phyloP scores from a whole-genome alignment of 2,329 filamentous ascomycete genomes.

The Fusarium caatingaense region DNA sequence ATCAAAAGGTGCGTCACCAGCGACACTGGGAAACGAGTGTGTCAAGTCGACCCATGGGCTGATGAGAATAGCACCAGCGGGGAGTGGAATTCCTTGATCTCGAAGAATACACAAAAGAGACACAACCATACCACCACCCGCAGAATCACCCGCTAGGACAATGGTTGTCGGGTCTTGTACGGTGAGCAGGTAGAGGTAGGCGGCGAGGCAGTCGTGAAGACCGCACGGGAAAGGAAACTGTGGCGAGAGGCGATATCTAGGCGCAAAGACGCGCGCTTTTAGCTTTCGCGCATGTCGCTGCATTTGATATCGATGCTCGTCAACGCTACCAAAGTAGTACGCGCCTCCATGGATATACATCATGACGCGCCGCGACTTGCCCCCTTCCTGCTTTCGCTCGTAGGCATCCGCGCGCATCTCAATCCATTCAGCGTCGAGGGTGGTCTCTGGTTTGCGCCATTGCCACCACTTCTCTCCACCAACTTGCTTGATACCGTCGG shows the following conservation, averaged over 20 bases:
- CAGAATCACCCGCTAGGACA: slow-evolving; percentile 90
- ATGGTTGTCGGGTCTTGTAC: slow-evolving; percentile 84
- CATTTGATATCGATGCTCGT: slow-evolving; percentile 98
- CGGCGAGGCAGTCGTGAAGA: slow-evolving; percentile 87
- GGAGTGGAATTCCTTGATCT: slow-evolving; percentile 84
- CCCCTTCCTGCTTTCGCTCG: slow-evolving; percentile 71
- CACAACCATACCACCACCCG: slow-evolving; percentile 90
- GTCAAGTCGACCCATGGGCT: slow-evolving; percentile 97
- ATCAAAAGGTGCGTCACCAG: slow-evolving; percentile 76
- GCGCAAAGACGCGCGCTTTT: slow-evolving; percentile 88
- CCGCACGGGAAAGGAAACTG: slow-evolving; percentile 97
- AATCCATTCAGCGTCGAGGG: slow-evolving; percentile 90
- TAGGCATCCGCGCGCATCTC: slow-evolving; percentile 86
- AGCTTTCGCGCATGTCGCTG: slow-evolving; percentile 95
- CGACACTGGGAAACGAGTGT: slow-evolving; percentile 94
- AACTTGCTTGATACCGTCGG: slow-evolving; percentile 77
- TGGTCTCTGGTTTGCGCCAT: slow-evolving; percentile 76
- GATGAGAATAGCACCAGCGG: slow-evolving; percentile 89
- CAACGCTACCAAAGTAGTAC: slow-evolving; percentile 95
- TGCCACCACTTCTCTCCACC: slow-evolving; percentile 92
- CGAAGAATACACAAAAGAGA: slow-evolving; percentile 82
- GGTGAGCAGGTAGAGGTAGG: slow-evolving; percentile 85
- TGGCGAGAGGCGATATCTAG: slow-evolving; percentile 86
- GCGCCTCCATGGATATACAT: slow-evolving; percentile 94
- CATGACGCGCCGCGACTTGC: slow-evolving; percentile 80